phyloP scores from a whole-genome alignment of 768 basidiomycete genomes.

The Tephrocybe sp. region DNA sequence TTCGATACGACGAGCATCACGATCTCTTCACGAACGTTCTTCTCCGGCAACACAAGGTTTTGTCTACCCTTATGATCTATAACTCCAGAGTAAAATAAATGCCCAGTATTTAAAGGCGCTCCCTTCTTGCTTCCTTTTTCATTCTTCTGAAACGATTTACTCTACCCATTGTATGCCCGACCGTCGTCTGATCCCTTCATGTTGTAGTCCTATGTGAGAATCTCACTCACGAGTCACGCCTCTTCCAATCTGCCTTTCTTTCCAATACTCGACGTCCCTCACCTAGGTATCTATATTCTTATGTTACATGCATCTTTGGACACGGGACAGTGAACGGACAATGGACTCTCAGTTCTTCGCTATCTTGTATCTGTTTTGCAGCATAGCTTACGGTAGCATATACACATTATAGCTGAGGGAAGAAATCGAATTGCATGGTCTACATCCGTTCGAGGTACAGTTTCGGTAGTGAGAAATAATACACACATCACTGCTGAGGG shows the following conservation, averaged over 20 bases:
- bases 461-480: not conserved
- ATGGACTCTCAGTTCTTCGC: constrained; percentile 47
- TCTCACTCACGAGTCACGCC: not conserved
- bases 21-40: constrained; percentile 8
- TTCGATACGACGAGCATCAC: not conserved
- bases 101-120: no score
- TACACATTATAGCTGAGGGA: constrained; percentile 12
- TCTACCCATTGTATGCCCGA: no score
- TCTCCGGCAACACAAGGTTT: not conserved
- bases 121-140: no score
- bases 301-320: constrained; percentile 27
- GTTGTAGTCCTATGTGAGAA: no score
- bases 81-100: no score
- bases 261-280: not conserved
- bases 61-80: no score
- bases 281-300: constrained; percentile 15
- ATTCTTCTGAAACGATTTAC: no score
- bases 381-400: constrained; percentile 14
- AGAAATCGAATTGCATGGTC: constrained; percentile 16
- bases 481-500: constrained; percentile 5
- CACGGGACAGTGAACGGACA: constrained; percentile 56
- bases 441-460: not conserved
- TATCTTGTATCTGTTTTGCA: constrained; percentile 46
- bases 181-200: no score
- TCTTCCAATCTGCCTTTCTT: not conserved